Evolutionary conservation across 495 filamentous ascomycete genomes (phyloP), one percentile per base, ranked within the genome.

Genomic region (Cercophora samala): DNA sequence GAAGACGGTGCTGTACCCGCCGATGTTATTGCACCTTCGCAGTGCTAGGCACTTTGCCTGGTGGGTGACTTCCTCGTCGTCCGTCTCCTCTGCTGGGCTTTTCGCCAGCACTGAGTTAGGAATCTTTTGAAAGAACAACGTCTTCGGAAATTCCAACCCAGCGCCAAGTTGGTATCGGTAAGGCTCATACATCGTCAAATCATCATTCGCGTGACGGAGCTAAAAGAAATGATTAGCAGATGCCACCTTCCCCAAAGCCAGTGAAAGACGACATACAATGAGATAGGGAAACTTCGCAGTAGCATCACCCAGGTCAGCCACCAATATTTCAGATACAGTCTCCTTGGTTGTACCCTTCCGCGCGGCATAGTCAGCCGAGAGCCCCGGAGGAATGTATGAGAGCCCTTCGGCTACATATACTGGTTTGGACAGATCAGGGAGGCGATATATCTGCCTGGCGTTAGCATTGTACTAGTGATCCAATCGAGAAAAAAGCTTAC

Each of bases 161-260:
- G 75, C 63, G 67, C 70, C 61, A 32, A 72, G 58, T 63, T 63
- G 74, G 66, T 84, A 74, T 6, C 83, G 81, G 74, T 89, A 93
- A 0, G 93, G 92, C 73, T 91, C 87, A 73, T 98, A 99, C 58
- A 97, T 82, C n/a, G 88, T 87, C 4, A 97, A 76, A 71, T 98
- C 93, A 65, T 96, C 89, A 66, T 85, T 89, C 13, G 83, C 83
- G 54, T 91, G 90, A 29, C 94, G 91, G 54, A 92, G 79, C 91
- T 93, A 70, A 51, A 62, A 42, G 37, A 29, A 21, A 56, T 21
- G 17, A 15, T 70, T 52, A 72, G 68, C 60, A 19, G 8, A 66
- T 56, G 58, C 26, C 26, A 29, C 26, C 4, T 46, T 46, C 6
- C n/a, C 15, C 37, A 46, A 9, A 29, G 4, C 8, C 37, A 46